These are phyloP conservation scores for Monosporascus sp. DNA, from an alignment of 2,329 filamentous ascomycete genomes.

Conservation along the genomic window DNA sequence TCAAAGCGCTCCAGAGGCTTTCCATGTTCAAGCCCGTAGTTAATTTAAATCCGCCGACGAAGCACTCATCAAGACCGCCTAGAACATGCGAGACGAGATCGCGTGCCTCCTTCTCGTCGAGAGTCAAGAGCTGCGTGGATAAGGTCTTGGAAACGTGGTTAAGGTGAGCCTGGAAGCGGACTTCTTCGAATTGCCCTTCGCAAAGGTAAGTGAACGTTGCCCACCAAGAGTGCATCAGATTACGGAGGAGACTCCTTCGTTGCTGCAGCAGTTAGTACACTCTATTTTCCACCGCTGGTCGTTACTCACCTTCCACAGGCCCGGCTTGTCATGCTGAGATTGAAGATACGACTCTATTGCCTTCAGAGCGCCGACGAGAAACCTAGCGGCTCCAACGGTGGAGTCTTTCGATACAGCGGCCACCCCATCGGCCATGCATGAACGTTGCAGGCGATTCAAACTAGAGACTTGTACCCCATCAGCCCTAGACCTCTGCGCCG, in stretches of 20 bases:
- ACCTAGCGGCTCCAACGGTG: slow-evolving; percentile 48
- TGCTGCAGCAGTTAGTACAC: slow-evolving; percentile 18
- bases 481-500: slow-evolving; percentile 36
- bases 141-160: slow-evolving; percentile 43
- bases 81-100: slow-evolving; percentile 37
- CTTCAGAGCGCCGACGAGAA: slow-evolving; percentile 40
- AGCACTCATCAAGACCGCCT: slow-evolving; percentile 45
- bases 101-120: slow-evolving; percentile 21
- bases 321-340: slow-evolving; percentile 18
- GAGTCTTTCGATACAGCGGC: slow-evolving; percentile 56
- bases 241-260: slow-evolving; percentile 29
- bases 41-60: slow-evolving; percentile 66
- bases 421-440: slow-evolving; percentile 48
- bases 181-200: slow-evolving; percentile 50
- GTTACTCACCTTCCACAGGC: slow-evolving; percentile 27
- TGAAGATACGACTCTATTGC: slow-evolving; percentile 40
- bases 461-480: slow-evolving; percentile 44
- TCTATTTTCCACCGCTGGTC: not conserved
- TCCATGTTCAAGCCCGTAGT: slow-evolving; percentile 78
- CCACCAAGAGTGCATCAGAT: slow-evolving; percentile 49
- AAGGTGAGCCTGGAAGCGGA: slow-evolving; percentile 59
- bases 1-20: slow-evolving; percentile 66
- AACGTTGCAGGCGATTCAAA: slow-evolving; percentile 57
- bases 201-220: slow-evolving; percentile 46
- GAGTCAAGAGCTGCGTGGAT: slow-evolving; percentile 23